Conservation (phyloP, 2,329 filamentous ascomycete species). For the Penicillium sp. region DNA sequence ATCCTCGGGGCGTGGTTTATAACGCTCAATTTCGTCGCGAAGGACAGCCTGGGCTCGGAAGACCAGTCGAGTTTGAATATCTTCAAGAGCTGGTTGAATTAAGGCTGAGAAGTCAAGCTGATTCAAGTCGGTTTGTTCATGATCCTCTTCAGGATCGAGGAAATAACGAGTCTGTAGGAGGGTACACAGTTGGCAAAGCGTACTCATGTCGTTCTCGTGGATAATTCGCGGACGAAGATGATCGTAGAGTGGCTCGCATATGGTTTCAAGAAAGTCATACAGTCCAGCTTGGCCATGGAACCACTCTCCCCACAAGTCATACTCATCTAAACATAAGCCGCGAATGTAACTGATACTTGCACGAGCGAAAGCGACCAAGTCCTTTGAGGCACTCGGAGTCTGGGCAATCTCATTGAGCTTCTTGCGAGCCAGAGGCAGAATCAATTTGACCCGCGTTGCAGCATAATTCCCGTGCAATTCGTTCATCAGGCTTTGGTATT, state of each 20-base stretch:
- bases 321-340: conserved; percentile 61
- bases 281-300: conserved; percentile 57
- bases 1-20: conserved; percentile 59
- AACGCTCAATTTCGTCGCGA: conserved; percentile 61
- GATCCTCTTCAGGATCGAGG: conserved; percentile 51
- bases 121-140: conserved; percentile 44
- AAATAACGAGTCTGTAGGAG: conserved; percentile 61
- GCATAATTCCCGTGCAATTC: conserved; percentile 61
- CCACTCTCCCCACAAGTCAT: conserved; percentile 62
- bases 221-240: conserved; percentile 60
- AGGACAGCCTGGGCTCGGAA: conserved; percentile 59
- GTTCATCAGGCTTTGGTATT: conserved; percentile 61
- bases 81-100: conserved; percentile 60
- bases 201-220: conserved; percentile 60
- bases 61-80: conserved; percentile 61
- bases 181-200: conserved; percentile 61
- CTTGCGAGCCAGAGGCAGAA: conserved; percentile 57
- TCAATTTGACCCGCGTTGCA: conserved; percentile 52
- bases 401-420: conserved; percentile 52
- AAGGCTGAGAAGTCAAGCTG: conserved; percentile 58
- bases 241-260: conserved; percentile 64
- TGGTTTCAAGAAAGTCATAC: conserved; percentile 61
- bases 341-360: conserved; percentile 60
- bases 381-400: conserved; percentile 55
- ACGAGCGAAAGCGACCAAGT: conserved; percentile 60